These are phyloP conservation scores for Puccinia horiana DNA, from an alignment of 1,284 basidiomycete species.

Conservation along the genomic window DNA sequence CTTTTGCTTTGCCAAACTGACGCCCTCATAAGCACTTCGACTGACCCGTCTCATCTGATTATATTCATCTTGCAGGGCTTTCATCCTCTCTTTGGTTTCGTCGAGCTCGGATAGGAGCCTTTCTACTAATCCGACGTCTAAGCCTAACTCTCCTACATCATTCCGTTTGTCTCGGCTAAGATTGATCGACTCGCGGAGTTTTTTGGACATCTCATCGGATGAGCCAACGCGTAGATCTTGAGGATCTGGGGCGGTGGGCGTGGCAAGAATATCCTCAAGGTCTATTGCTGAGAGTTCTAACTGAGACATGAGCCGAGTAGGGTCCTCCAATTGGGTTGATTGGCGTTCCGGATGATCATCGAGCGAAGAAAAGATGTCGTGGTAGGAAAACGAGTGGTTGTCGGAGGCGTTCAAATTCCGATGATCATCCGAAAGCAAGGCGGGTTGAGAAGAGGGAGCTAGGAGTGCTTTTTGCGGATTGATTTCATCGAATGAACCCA, in stretches of 20 bases:
- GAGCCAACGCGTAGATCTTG: not conserved
- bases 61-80: slow-evolving; percentile 72
- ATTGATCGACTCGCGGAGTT: slow-evolving; percentile 26
- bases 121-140: slow-evolving; percentile 75
- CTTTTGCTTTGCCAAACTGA: slow-evolving; percentile 79
- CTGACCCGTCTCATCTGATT: slow-evolving; percentile 78
- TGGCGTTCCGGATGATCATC: not conserved
- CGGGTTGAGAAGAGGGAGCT: not conserved
- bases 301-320: slow-evolving; percentile 8
- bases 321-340: not conserved
- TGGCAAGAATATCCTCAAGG: slow-evolving; percentile 6
- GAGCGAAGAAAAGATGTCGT: slow-evolving; percentile 25
- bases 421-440: not conserved
- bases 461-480: not conserved
- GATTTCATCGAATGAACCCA: slow-evolving; percentile 9
- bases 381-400: not conserved
- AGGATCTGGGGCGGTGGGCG: not conserved
- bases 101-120: slow-evolving; percentile 72
- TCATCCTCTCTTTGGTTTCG: slow-evolving; percentile 67
- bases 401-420: not conserved
- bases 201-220: not conserved
- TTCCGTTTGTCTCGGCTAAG: slow-evolving; percentile 62
- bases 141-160: slow-evolving; percentile 66
- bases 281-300: slow-evolving; percentile 27
- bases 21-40: slow-evolving; percentile 85